These are phyloP conservation scores for Galerina sulciceps DNA, from an alignment of 768 basidiomycete species.

Conservation along the genomic window DNA sequence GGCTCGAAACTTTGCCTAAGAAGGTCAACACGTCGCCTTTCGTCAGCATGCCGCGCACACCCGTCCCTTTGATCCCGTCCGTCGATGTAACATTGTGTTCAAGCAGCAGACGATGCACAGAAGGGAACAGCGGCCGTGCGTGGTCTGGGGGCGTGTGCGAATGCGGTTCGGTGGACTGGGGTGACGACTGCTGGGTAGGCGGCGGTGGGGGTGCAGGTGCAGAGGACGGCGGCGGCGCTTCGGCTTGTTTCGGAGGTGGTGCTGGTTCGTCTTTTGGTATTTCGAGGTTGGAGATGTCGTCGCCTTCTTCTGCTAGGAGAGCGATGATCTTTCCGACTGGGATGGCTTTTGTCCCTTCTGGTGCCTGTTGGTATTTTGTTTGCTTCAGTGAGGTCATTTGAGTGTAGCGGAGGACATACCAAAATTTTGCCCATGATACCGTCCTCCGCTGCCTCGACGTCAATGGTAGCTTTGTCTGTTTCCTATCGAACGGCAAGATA, in stretches of 20 bases:
- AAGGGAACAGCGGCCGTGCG: constrained; percentile 84
- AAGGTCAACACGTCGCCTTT: constrained; percentile 93
- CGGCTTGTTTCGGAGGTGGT: constrained; percentile 27
- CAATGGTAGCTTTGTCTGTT: constrained; percentile 95
- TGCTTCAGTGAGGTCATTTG: not conserved
- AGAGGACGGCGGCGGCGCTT: constrained; percentile 19
- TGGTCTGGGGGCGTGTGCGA: constrained; percentile 46
- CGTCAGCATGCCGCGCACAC: constrained; percentile 91
- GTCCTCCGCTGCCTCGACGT: constrained; percentile 98
- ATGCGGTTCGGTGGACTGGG: constrained; percentile 32
- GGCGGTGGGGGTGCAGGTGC: constrained; percentile 32
- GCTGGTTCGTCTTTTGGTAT: constrained; percentile 51
- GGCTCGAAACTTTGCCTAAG: constrained; percentile 81
- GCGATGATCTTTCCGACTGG: constrained; percentile 90
- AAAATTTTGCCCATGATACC: constrained; percentile 93
- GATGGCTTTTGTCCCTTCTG: constrained; percentile 83
- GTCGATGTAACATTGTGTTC: constrained; percentile 63
- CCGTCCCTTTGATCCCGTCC: constrained; percentile 83
- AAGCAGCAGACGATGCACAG: constrained; percentile 81
- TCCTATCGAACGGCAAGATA: constrained; percentile 52
- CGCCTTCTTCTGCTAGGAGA: constrained; percentile 93
- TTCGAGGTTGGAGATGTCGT: constrained; percentile 88
- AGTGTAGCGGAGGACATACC: constrained; percentile 47
- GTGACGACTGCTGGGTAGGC: constrained; percentile 29
- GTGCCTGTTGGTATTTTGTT: constrained; percentile 28